Conservation (phyloP, 495 filamentous ascomycete genomes). For the Poronia punctata region DNA sequence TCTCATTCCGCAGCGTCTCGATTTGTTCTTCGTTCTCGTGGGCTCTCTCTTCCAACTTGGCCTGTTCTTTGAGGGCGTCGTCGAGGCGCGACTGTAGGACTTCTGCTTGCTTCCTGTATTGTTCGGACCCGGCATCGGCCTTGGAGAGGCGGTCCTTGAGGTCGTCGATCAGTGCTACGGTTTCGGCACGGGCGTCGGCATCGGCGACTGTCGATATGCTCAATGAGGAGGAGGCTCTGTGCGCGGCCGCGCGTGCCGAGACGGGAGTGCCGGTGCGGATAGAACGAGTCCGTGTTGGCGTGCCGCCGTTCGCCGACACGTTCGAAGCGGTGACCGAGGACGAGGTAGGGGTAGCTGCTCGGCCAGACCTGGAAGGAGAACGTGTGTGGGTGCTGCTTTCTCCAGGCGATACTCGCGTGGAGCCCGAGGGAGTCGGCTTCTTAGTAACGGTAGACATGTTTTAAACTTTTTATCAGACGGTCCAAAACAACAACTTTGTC, state of each 20-base stretch:
- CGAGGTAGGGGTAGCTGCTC: conserved; percentile 34
- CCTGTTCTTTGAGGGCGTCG: conserved; percentile 75
- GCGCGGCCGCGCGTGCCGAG: conserved; percentile 58
- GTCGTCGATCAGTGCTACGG: conserved; percentile 75
- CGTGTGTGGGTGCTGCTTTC: conserved; percentile 15
- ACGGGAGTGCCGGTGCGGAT: conserved; percentile 51
- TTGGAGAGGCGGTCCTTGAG: conserved; percentile 72
- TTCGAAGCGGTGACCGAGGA: conserved; percentile 13
- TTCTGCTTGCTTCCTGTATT: conserved; percentile 75
- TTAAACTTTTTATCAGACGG: neutral
- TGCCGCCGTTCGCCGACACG: conserved; percentile 14
- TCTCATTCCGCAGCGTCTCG: conserved; percentile 71
- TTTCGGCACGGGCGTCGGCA: conserved; percentile 55
- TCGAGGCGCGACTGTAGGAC: conserved; percentile 81
- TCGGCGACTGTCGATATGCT: conserved; percentile 52
- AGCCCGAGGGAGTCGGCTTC: conserved; percentile 36
- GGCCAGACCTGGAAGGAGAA: conserved; percentile 16
- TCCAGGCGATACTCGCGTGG: conserved; percentile 29
- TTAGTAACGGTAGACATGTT: conserved; percentile 35
- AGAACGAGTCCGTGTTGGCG: conserved; percentile 43
- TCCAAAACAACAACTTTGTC: conserved; percentile 11
- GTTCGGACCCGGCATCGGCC: conserved; percentile 70
- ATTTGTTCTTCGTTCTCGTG: conserved; percentile 79
- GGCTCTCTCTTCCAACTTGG: conserved; percentile 72
- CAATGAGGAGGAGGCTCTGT: conserved; percentile 56